Conservation (phyloP, 2,329 filamentous ascomycete species). For the Verticillium nonalfalfae region DNA sequence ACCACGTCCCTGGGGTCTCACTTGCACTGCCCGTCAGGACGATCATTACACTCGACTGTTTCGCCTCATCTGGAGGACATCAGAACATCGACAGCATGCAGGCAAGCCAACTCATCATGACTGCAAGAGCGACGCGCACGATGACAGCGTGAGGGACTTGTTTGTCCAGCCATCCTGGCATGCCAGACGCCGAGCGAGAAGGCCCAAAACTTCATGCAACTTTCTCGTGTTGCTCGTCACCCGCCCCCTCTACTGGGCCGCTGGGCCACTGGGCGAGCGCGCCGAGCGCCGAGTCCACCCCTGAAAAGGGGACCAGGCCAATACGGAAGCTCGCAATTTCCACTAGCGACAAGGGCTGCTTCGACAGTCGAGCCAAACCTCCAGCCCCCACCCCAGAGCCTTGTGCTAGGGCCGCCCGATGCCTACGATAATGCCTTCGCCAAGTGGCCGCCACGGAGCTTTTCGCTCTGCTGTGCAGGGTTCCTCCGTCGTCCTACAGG, state of each 20-base stretch:
- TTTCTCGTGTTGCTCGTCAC: neutral
- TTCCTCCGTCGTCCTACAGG: neutral
- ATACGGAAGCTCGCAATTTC: neutral
- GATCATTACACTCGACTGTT: neutral
- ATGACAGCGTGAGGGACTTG: neutral
- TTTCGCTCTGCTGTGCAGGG: neutral
- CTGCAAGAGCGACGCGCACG: neutral
- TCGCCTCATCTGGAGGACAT: neutral
- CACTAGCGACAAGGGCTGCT: neutral
- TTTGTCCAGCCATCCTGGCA: neutral
- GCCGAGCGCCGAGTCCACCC: neutral
- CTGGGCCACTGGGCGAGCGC: neutral
- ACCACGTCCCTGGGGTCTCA: neutral
- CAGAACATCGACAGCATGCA: neutral
- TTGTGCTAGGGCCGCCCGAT: neutral
- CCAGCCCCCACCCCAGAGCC: neutral
- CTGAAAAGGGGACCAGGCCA: neutral
- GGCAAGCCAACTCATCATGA: neutral
- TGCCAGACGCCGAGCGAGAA: neutral
- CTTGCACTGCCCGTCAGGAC: neutral
- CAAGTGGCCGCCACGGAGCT: constrained; percentile 2
- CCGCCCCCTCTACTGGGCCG: neutral
- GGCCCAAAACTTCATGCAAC: neutral
- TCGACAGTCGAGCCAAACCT: neutral
- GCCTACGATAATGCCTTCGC: neutral